These are phyloP conservation scores for Dittrichia graveolens DNA, from an alignment of 129 eudicot species.

Conservation along the genomic window DNA sequence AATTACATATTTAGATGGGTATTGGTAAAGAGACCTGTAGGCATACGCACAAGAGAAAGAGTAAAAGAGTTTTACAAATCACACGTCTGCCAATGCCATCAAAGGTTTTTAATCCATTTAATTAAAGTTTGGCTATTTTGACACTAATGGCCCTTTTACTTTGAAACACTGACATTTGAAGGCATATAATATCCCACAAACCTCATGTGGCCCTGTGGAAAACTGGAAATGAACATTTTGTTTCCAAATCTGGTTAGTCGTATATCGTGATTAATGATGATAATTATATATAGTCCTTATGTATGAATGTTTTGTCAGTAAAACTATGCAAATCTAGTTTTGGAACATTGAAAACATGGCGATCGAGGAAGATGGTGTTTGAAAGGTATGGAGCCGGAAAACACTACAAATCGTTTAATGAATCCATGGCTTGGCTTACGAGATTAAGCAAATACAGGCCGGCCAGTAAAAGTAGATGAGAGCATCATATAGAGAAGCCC, in stretches of 20 bases:
- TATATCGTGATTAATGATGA: background rate
- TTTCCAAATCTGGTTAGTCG: background rate
- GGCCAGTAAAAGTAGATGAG: background rate
- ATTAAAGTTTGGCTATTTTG: no score
- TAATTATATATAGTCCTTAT: background rate
- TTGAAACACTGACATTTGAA: no score
- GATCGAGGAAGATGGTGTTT: conserved; percentile 45
- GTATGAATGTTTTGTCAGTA: background rate
- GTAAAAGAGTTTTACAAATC: no score
- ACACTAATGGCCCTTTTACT: no score
- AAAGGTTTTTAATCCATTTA: no score
- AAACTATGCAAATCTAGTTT: conserved; percentile 12
- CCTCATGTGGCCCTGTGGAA: conserved; percentile 41
- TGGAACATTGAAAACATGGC: conserved; percentile 38
- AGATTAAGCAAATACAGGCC: conserved; percentile 26
- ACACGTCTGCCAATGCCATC: no score
- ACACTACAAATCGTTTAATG: conserved; percentile 30
- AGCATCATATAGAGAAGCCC: conserved; percentile 42
- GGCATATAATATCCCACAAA: no score
- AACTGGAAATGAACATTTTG: conserved; percentile 21
- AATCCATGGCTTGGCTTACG: conserved; percentile 29
- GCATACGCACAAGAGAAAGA: no score
- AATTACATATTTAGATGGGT: no score
- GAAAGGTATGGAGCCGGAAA: conserved; percentile 41
- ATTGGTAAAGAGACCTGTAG: no score